Evolutionary conservation across 352 stramenopile genomes (phyloP).

Genomic region (Elongisporangium anandrum): DNA sequence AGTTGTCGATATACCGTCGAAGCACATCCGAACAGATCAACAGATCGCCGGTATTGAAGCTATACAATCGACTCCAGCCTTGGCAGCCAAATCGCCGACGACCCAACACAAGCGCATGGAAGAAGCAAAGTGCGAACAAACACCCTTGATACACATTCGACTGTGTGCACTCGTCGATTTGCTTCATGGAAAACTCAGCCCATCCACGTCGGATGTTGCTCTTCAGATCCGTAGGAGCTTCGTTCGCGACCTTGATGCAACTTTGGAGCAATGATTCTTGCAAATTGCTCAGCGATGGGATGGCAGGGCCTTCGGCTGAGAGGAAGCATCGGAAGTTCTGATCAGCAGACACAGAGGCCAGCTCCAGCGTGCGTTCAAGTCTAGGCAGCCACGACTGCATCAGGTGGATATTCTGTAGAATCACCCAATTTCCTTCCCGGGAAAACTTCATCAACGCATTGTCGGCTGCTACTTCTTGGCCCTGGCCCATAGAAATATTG

Average conservation of each 20-base stretch:
- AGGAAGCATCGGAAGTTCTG: constrained; percentile 94
- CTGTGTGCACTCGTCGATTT: constrained; percentile 65
- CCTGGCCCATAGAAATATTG: constrained; percentile 90
- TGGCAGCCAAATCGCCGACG: constrained; percentile 88
- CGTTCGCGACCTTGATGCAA: constrained; percentile 86
- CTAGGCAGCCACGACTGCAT: constrained; percentile 89
- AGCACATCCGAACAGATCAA: constrained; percentile 88
- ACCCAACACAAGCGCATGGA: constrained; percentile 91
- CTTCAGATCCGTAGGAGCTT: constrained; percentile 76
- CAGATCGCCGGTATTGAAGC: constrained; percentile 94
- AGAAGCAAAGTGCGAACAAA: constrained; percentile 93
- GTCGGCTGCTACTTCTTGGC: constrained; percentile 76
- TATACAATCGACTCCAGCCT: constrained; percentile 91
- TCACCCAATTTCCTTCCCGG: constrained; percentile 81
- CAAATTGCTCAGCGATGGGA: constrained; percentile 87
- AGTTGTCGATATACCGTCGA: constrained; percentile 56
- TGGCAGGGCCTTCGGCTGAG: constrained; percentile 86
- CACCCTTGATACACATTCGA: constrained; percentile 89
- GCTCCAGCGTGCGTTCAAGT: constrained; percentile 74
- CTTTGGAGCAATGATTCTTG: constrained; percentile 79
- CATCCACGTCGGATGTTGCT: constrained; percentile 80
- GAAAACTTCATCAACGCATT: constrained; percentile 63
- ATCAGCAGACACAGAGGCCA: constrained; percentile 82
- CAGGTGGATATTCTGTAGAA: constrained; percentile 91
- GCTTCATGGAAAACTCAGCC: constrained; percentile 73